Conservation (phyloP, 2,329 filamentous ascomycete genomes). For the Phialophora expanda region DNA sequence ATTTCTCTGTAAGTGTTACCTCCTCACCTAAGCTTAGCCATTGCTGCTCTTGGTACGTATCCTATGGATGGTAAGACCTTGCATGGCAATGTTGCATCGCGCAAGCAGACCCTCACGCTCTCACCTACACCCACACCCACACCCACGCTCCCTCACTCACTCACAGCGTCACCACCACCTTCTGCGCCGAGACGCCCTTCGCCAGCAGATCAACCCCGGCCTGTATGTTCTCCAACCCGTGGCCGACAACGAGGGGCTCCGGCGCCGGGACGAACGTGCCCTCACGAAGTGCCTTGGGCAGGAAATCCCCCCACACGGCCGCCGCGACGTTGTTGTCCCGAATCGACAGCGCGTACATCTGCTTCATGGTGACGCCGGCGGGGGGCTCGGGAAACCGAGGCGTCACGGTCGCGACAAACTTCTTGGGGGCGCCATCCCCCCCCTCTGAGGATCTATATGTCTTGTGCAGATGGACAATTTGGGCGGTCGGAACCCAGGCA, state of each 20-base stretch:
- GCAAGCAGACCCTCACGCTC: too few relatives aligned
- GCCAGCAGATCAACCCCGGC: not conserved
- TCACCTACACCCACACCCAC: too few relatives aligned
- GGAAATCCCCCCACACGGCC: slow-evolving; percentile 48
- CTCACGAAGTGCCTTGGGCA: slow-evolving; percentile 47
- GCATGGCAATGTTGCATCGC: too few relatives aligned
- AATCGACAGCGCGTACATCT: slow-evolving; percentile 20
- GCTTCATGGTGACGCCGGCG: slow-evolving; percentile 13
- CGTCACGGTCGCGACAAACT: slow-evolving; percentile 34
- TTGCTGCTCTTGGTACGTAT: too few relatives aligned
- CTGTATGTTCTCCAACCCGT: slow-evolving; percentile 2
- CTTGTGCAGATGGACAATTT: slow-evolving; percentile 27
- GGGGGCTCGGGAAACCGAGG: slow-evolving; percentile 19
- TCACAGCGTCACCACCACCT: slow-evolving; percentile 6
- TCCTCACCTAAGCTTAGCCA: too few relatives aligned
- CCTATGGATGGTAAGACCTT: too few relatives aligned
- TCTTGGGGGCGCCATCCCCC: slow-evolving; percentile 10
- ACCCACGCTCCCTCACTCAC: too few relatives aligned
- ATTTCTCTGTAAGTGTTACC: too few relatives aligned
- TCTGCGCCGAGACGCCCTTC: not conserved
- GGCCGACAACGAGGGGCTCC: not conserved
- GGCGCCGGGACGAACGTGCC: slow-evolving; percentile 49
- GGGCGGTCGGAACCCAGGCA: slow-evolving; percentile 31
- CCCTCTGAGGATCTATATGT: too few relatives aligned
- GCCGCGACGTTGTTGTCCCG: slow-evolving; percentile 34